Evolutionary conservation across 164 flowering plant genomes (phyloP), one percentile per base, ranked within the genome.

Genomic region (Amborella trichopoda): DNA sequence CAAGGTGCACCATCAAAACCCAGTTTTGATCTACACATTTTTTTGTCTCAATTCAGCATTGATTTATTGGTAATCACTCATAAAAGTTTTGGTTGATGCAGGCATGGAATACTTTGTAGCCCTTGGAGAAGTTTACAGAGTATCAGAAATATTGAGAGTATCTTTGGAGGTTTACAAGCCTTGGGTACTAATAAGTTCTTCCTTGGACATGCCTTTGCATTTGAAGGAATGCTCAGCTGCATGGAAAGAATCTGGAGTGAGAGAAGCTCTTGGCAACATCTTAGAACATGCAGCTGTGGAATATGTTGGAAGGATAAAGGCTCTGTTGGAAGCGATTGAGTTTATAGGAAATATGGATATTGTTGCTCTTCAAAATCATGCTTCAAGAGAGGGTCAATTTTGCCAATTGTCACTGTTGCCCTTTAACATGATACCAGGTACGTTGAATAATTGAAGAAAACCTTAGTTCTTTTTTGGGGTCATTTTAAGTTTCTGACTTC

Each of bases 71-170:
- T 38, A 9, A 22, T 38, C 20, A 11, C 41, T 38, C 21, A 38
- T 11, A 16, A 16, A 38, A 16, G 16, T 38, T 38, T 19, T 37
- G 6, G 2, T 38, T 39, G 23, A 19, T 49, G 17, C 85, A 91
- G 99, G 93, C 21, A 76, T 64, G 57, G 39, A 43, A 11, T 78
- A 76, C 61, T 38, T 91, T 42, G 46, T 60, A 34, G 76, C 90
- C 22, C 80, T 87, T 23, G 95, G 87, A 44, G 93, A 91, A 57
- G 71, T 91, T 51, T 87, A 70, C 53, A 73, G 89, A 58, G 83
- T 75, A 30, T 72, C 68, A 18, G 51, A 56, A 59, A 49, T 87
- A 41, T 50, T 90, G 54, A 77, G 68, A 60, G 67, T 65, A 27
- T 75, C 96, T 13, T 54, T 58, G 26, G 66, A 54, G 61, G 52